Conservation (phyloP, 208 protist species). For the Giardia duodenalis region DNA sequence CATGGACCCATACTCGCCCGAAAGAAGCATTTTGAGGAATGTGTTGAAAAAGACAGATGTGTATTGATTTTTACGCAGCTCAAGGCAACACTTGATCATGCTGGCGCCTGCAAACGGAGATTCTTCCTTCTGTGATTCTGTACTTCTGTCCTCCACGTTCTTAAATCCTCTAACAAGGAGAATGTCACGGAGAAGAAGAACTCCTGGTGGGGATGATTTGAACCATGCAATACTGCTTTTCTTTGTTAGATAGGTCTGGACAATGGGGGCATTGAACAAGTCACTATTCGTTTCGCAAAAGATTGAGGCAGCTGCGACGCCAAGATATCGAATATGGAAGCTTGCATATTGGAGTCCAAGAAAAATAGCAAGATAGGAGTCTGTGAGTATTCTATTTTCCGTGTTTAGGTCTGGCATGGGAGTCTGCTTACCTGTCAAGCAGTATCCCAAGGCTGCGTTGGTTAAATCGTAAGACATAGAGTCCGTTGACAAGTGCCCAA, state of each 20-base stretch:
- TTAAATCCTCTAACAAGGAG: not conserved
- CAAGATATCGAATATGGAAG: too few species aligned
- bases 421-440: not conserved
- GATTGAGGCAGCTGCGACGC: too few species aligned
- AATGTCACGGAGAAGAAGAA: not conserved
- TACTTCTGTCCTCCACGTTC: not conserved
- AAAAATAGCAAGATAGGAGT: too few species aligned
- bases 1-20: not conserved
- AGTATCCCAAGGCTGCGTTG: not conserved
- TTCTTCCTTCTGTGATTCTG: too few species aligned
- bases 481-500: not conserved
- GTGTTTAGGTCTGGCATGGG: not conserved
- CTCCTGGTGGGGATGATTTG: too few species aligned
- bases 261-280: too few species aligned
- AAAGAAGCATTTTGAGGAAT: not conserved
- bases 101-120: too few species aligned
- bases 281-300: too few species aligned
- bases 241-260: too few species aligned
- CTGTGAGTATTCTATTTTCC: not conserved
- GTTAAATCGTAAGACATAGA: not conserved
- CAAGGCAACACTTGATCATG: not conserved
- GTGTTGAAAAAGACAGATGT: not conserved
- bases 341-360: too few species aligned
- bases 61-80: not conserved
- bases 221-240: too few species aligned